phyloP scores from a whole-genome alignment of 352 stramenopile species.

The Peronospora destructor region DNA sequence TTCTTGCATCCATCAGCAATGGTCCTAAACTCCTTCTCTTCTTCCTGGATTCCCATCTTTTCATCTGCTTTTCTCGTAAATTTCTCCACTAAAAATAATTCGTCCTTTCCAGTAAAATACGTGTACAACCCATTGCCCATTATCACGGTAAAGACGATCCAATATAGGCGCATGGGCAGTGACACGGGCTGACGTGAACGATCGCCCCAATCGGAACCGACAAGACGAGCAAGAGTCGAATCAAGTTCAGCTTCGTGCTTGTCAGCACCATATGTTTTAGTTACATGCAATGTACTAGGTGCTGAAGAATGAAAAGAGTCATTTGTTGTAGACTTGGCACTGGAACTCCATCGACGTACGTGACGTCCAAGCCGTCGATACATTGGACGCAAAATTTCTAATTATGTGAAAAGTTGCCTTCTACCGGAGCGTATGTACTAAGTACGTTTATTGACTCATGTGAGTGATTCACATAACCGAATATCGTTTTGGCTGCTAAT shows the following conservation, averaged over 20 bases:
- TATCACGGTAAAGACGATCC: constrained; percentile 52
- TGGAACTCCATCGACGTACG: constrained; percentile 23
- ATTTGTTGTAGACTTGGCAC: constrained; percentile 8
- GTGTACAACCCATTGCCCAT: constrained; percentile 58
- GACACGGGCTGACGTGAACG: constrained; percentile 57
- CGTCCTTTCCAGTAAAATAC: constrained; percentile 45
- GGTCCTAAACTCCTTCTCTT: constrained; percentile 39
- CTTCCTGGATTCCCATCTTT: constrained; percentile 38
- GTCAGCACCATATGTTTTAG: constrained; percentile 23
- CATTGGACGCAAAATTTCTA: constrained; percentile 4
- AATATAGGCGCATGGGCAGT: constrained; percentile 67
- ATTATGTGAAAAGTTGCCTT: too few species aligned
- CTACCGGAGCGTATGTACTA: too few species aligned
- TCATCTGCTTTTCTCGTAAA: constrained; percentile 48
- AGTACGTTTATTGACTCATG: too few species aligned
- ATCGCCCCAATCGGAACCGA: constrained; percentile 72
- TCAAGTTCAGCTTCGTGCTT: constrained; percentile 47
- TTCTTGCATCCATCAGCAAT: constrained; percentile 19
- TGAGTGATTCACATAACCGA: too few species aligned
- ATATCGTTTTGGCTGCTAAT: too few species aligned
- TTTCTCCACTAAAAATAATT: constrained; percentile 48
- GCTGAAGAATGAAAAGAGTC: constrained; percentile 14
- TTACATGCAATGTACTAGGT: constrained; percentile 34
- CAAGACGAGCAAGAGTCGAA: constrained; percentile 54
- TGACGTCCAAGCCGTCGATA: constrained; percentile 14